phyloP scores from a whole-genome alignment of 352 stramenopile genomes.

The Pelagophyceae sp. region DNA sequence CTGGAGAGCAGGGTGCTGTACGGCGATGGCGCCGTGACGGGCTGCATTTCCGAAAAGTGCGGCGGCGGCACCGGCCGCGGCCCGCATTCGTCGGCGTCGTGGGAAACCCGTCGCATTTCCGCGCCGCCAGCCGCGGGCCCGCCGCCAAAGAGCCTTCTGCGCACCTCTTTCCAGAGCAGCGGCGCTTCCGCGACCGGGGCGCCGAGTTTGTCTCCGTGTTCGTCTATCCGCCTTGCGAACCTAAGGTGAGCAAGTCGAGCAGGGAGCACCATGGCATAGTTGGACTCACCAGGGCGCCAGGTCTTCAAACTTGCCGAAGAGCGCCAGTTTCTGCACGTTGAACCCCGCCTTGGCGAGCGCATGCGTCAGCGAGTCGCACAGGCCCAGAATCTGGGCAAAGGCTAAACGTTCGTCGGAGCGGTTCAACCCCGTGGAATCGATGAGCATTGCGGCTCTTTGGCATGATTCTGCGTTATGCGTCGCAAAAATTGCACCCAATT shows the following conservation, averaged over 20 bases:
- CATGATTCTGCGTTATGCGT: not conserved
- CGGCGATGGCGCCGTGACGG: too few relatives aligned
- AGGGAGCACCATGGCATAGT: too few relatives aligned
- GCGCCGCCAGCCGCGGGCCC: too few relatives aligned
- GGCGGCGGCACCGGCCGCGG: too few relatives aligned
- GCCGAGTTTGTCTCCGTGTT: not conserved
- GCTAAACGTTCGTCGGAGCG: not conserved
- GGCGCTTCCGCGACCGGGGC: not conserved
- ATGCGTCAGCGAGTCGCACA: not conserved
- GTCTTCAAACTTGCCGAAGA: not conserved
- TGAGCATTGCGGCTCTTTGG: not conserved
- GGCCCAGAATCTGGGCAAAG: constrained; percentile 11
- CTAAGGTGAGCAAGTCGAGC: too few relatives aligned
- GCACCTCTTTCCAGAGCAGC: not conserved
- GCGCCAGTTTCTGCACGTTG: not conserved
- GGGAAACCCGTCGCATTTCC: too few relatives aligned
- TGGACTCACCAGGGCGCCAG: constrained; percentile 14
- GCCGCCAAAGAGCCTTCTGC: too few relatives aligned
- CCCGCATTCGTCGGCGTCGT: too few relatives aligned
- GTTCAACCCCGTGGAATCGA: not conserved
- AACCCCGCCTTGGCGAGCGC: not conserved
- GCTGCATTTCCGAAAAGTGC: too few relatives aligned
- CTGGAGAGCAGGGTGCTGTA: too few relatives aligned
- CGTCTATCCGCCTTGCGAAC: not conserved
- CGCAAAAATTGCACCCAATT: not conserved